A percentile compares a stretch with the other conserved stretches of the same genome.
Evolutionary conservation across 202 grass and related monocot species (phyloP).

Genomic region (Digitaria exilis): DNA sequence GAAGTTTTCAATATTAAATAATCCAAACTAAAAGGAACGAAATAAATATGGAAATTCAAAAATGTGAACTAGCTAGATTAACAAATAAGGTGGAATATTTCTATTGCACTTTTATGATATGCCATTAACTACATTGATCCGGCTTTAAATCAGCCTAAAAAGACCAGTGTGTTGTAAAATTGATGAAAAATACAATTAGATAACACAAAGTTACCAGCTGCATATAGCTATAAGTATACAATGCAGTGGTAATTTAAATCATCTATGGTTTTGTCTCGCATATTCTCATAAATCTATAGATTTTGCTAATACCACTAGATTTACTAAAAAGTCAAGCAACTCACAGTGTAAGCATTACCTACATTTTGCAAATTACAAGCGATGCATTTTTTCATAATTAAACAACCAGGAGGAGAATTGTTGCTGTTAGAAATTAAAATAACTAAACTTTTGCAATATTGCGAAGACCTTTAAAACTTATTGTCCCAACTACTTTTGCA

Average conservation of each 20-base stretch:
- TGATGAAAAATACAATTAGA: not conserved
- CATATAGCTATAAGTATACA: not conserved
- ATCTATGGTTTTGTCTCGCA: constrained; percentile 6
- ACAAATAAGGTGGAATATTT: not conserved
- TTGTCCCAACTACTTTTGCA: not conserved
- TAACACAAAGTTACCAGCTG: not conserved
- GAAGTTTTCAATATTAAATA: not conserved
- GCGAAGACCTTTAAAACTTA: not conserved
- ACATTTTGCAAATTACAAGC: constrained; percentile 1
- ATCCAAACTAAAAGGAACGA: not conserved
- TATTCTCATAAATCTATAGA: not conserved
- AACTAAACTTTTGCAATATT: not conserved
- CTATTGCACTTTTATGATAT: not conserved
- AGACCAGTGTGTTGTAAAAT: not conserved
- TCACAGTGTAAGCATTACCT: constrained; percentile 12
- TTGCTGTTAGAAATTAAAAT: not conserved
- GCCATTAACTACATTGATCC: not conserved
- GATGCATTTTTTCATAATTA: not conserved
- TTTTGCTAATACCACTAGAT: not conserved
- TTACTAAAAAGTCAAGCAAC: not conserved
- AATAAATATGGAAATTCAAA: not conserved
- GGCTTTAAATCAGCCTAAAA: constrained; percentile 12
- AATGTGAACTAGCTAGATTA: not conserved
- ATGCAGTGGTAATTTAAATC: not conserved
- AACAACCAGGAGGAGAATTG: not conserved